Conservation (phyloP, 345 rosid species). For the Sonneratia alba region DNA sequence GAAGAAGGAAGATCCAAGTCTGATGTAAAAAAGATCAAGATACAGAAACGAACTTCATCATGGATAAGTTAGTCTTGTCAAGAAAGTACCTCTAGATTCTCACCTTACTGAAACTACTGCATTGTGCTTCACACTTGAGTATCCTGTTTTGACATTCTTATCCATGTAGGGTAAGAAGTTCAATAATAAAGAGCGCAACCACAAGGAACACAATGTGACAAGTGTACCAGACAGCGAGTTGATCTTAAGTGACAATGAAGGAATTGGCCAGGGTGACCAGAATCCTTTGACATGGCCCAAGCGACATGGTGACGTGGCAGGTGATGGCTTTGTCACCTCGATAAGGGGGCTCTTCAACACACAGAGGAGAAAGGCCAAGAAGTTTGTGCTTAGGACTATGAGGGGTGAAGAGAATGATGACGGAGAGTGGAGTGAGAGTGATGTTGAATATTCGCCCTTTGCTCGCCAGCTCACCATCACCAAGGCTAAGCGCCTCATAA, state of each 20-base stretch:
- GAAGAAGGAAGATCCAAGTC: too few relatives aligned
- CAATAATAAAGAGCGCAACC: conserved; percentile 67
- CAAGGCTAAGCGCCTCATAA: conserved; percentile 72
- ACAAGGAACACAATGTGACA: conserved; percentile 36
- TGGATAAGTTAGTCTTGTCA: too few relatives aligned
- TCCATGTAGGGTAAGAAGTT: conserved; percentile 76
- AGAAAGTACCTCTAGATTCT: too few relatives aligned
- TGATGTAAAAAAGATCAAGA: too few relatives aligned
- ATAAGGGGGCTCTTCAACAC: conserved; percentile 83
- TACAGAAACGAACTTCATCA: too few relatives aligned
- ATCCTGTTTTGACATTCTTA: not conserved
- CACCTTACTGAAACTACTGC: too few relatives aligned
- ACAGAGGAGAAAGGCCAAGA: conserved; percentile 90
- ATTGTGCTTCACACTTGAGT: too few relatives aligned
- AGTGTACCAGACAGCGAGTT: conserved; percentile 62
- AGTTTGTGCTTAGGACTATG: conserved; percentile 86
- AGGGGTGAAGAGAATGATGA: conserved; percentile 91
- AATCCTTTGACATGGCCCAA: conserved; percentile 63
- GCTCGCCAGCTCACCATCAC: conserved; percentile 90
- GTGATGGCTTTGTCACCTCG: conserved; percentile 94
- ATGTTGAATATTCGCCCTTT: conserved; percentile 67
- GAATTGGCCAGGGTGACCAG: conserved; percentile 42
- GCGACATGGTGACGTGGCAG: conserved; percentile 90
- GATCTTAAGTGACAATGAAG: conserved; percentile 71
- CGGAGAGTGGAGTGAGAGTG: conserved; percentile 92